Percentiles rank a stretch among this genome's conserved stretches.
These are phyloP conservation scores for Leccinum solheimii DNA, from an alignment of 1,284 basidiomycete species.

Conservation along the genomic window DNA sequence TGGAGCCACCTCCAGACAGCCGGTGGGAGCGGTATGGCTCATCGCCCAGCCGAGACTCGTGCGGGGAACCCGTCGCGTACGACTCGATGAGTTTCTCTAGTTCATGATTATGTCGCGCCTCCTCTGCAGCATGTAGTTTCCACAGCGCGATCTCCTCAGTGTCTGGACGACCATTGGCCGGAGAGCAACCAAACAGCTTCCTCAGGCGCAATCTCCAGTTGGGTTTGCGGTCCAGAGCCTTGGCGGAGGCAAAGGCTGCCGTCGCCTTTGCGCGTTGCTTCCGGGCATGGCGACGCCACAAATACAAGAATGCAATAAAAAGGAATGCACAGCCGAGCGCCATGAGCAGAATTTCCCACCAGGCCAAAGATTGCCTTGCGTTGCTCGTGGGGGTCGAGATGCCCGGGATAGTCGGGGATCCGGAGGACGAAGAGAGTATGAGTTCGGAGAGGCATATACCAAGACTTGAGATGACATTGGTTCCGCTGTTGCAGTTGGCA, in stretches of 20 bases:
- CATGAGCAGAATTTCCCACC: slow-evolving; percentile 86
- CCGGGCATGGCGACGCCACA: slow-evolving; percentile 67
- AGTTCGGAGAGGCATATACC: slow-evolving; percentile 78
- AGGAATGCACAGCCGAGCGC: slow-evolving; percentile 76
- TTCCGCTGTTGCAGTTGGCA: slow-evolving; percentile 55
- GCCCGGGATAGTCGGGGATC: slow-evolving; percentile 50
- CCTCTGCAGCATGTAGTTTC: slow-evolving; percentile 48
- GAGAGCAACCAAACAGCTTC: slow-evolving; percentile 53
- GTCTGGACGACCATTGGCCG: slow-evolving; percentile 33
- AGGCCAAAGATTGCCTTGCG: slow-evolving; percentile 46
- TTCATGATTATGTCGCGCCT: slow-evolving; percentile 49
- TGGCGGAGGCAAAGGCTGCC: slow-evolving; percentile 60
- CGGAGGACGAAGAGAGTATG: slow-evolving; percentile 48
- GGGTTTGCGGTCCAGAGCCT: slow-evolving; percentile 47
- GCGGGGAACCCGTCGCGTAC: slow-evolving; percentile 42
- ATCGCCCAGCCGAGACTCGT: slow-evolving; percentile 28
- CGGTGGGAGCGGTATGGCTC: slow-evolving; percentile 38
- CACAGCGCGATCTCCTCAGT: slow-evolving; percentile 44
- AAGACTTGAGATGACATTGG: slow-evolving; percentile 61
- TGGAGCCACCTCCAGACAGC: slow-evolving; percentile 48
- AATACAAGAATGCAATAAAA: slow-evolving; percentile 62
- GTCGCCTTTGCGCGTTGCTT: slow-evolving; percentile 67
- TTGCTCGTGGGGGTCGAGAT: slow-evolving; percentile 46
- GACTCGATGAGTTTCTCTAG: slow-evolving; percentile 52
- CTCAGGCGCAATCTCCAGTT: slow-evolving; percentile 57